Conservation (phyloP, 345 rosid species). For the Aethionema arabicum region DNA sequence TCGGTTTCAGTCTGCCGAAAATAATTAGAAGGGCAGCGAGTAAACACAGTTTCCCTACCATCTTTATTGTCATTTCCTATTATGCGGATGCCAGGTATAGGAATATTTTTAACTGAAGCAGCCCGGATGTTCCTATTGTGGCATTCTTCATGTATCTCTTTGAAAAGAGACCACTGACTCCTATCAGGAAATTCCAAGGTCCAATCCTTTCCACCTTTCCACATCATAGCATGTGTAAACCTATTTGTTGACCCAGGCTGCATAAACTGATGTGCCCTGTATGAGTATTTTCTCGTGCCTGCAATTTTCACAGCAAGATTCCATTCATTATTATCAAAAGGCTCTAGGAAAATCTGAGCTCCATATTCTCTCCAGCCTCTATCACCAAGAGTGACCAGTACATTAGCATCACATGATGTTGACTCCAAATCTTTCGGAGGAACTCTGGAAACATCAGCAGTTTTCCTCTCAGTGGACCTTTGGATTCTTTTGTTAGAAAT, state of each 20-base stretch:
- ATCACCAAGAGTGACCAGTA: constrained; percentile 67
- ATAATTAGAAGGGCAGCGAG: constrained; percentile 58
- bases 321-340: constrained; percentile 86
- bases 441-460: constrained; percentile 50
- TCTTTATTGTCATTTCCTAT: constrained; percentile 65
- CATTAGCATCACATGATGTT: constrained; percentile 72
- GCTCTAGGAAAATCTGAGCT: constrained; percentile 69
- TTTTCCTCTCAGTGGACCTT: constrained; percentile 66
- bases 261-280: constrained; percentile 92
- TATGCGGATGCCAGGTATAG: constrained; percentile 86
- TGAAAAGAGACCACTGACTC: constrained; percentile 90
- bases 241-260: constrained; percentile 95
- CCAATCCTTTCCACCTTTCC: constrained; percentile 99
- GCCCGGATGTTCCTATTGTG: constrained; percentile 75
- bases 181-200: constrained; percentile 81
- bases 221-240: constrained; percentile 98
- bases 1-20: constrained; percentile 79
- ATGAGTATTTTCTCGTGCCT: constrained; percentile 63
- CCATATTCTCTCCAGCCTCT: constrained; percentile 93
- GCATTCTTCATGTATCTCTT: constrained; percentile 99
- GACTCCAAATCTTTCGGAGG: constrained; percentile 61
- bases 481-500: constrained; percentile 74
- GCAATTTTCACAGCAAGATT: constrained; percentile 77
- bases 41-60: constrained; percentile 47
- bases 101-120: constrained; percentile 81